Base-by-base conservation (phyloP, 768 basidiomycete species). In the Phaeolepiota aurea region DNA sequence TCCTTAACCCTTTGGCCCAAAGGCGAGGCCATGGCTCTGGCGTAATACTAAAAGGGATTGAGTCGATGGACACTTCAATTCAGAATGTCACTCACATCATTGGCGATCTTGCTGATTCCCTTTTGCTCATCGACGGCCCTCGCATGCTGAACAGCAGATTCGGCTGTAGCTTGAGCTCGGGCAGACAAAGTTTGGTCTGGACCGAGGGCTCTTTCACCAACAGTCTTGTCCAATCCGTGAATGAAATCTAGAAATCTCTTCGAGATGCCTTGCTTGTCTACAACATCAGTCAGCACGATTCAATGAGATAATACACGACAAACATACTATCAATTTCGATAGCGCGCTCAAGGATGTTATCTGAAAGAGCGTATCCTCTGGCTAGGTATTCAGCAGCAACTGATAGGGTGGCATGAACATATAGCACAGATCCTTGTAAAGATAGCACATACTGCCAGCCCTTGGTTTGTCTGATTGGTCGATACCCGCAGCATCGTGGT, bases 301-400 rank as follows among this genome's bases (percentile, higher is more conserved):
- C 19, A 22, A 5, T 11, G 19, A 12, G 22, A 20, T 7, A 20
- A 11, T 3, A 32, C 3, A 11, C 21, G 12, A 42, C 25, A 7
- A 1, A 52, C 52, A 3, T 46, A 83, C 80, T 63, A 54, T 88
- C 86, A n/a, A 87, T 65, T 23, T 88, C 84, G 49, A 90, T 88
- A 35, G 88, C 84, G 37, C 74, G 74, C 49, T 84, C 70, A 34
- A 98, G 69, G 49, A 92, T 74, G 36, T 69, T 55, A 55, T 98
- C 93, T 13, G 80, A 78, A 19, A 98, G 72, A 38, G 54, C 53
- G 64, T 98, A 97, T 1, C 94, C 96, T 54, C 77, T 79, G 1
- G 94, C 90, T 33, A 99, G 76, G 60, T 93, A 90, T 59, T 97
- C 94, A 20, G 94, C 93, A 19, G 87, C 85, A 53, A 96, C 89